These are phyloP conservation scores for Fusarium sarcochroum DNA, from an alignment of 2,329 filamentous ascomycete species.

Conservation along the genomic window DNA sequence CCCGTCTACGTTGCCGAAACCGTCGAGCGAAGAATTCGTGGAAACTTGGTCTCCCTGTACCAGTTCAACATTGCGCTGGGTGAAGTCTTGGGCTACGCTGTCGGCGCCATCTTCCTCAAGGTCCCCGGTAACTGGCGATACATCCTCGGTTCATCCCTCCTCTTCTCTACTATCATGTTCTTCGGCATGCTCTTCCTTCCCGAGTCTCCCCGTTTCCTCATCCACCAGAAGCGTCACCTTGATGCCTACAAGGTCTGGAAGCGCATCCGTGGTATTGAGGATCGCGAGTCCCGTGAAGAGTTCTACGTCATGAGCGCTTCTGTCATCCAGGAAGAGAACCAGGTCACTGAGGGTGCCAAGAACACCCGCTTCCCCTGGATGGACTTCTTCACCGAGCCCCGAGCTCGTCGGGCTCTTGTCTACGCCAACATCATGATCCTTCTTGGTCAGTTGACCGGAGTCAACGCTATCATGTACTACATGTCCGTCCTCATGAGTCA, in stretches of 20 bases:
- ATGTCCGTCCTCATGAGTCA: slow-evolving; percentile 77
- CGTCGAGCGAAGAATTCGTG: slow-evolving; percentile 75
- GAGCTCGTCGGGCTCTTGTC: slow-evolving; percentile 74
- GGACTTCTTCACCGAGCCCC: slow-evolving; percentile 79
- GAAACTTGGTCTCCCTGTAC: slow-evolving; percentile 80
- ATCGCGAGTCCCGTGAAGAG: slow-evolving; percentile 73
- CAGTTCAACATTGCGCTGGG: slow-evolving; percentile 83
- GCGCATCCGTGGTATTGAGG: slow-evolving; percentile 74
- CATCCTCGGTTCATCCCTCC: slow-evolving; percentile 78
- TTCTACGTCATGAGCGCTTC: slow-evolving; percentile 80
- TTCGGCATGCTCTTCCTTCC: slow-evolving; percentile 78
- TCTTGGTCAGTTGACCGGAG: slow-evolving; percentile 78
- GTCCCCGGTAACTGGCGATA: slow-evolving; percentile 80
- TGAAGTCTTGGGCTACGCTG: slow-evolving; percentile 79
- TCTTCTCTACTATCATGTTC: slow-evolving; percentile 70
- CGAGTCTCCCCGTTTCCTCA: slow-evolving; percentile 76
- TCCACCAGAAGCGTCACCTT: slow-evolving; percentile 71
- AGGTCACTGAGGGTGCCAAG: slow-evolving; percentile 63
- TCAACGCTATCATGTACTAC: slow-evolving; percentile 80
- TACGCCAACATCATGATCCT: slow-evolving; percentile 80
- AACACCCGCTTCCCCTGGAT: slow-evolving; percentile 76
- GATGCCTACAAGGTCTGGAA: slow-evolving; percentile 76
- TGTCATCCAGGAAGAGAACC: slow-evolving; percentile 69
- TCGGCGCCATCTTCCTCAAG: slow-evolving; percentile 80
- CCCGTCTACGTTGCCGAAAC: slow-evolving; percentile 82